Conservation (phyloP, 352 stramenopile species). For the Chrysophaeum taylorii region DNA sequence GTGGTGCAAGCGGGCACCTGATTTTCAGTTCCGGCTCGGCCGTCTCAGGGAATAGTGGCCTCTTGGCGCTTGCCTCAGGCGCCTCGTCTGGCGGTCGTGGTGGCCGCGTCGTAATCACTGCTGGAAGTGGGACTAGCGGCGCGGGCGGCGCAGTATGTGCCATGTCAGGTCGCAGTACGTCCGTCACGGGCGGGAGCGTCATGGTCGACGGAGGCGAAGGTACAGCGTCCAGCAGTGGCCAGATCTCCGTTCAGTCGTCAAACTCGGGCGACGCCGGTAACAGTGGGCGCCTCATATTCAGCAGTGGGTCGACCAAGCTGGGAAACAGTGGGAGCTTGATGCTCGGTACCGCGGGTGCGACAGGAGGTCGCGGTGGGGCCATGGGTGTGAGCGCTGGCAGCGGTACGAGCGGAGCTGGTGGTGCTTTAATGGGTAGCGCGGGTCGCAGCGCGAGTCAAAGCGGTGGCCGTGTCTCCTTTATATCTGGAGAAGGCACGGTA, state of each 20-base stretch:
- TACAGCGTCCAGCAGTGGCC: conserved; percentile 16
- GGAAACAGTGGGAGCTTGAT: conserved; percentile 23
- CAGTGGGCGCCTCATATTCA: conserved; percentile 27
- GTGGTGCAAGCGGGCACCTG: conserved; percentile 24
- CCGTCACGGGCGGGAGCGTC: too few species aligned
- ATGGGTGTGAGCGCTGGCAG: too few species aligned
- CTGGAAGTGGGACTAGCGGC: conserved; percentile 21
- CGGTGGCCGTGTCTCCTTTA: too few species aligned
- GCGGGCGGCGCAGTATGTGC: too few species aligned
- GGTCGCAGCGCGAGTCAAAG: too few species aligned
- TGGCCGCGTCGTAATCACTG: conserved; percentile 18
- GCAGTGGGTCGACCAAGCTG: conserved; percentile 18
- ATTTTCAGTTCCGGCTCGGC: conserved; percentile 28
- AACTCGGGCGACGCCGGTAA: conserved; percentile 22
- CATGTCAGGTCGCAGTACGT: too few species aligned
- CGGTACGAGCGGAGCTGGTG: too few species aligned
- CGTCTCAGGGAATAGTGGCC: not conserved
- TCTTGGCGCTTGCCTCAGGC: not conserved
- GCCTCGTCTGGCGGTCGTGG: conserved; percentile 16
- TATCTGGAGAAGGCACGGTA: too few species aligned
- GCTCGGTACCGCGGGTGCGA: not conserved
- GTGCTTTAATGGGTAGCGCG: too few species aligned
- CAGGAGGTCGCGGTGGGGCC: too few species aligned
- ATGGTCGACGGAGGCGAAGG: too few species aligned
- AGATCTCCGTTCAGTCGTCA: too few species aligned